phyloP scores from a whole-genome alignment of 1,139 yeast species.

The Blastobotrys raffinosifermentans region DNA sequence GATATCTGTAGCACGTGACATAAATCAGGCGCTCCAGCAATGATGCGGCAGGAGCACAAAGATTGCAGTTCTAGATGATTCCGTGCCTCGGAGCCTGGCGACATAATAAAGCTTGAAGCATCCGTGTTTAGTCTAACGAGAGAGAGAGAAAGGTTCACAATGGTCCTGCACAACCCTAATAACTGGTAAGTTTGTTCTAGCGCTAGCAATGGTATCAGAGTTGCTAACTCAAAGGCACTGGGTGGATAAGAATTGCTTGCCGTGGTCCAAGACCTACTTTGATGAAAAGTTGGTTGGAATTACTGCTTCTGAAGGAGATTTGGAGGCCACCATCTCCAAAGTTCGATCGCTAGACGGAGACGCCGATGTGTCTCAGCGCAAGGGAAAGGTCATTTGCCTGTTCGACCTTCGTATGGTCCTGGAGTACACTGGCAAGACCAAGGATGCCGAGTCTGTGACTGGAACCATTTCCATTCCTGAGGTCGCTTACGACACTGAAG shows the following conservation, averaged over 20 bases:
- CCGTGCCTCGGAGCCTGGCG: background rate
- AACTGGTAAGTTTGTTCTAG: slow-evolving; percentile 43
- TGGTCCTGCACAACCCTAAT: slow-evolving; percentile 72
- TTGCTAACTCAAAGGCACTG: slow-evolving; percentile 60
- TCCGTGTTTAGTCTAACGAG: too few relatives aligned
- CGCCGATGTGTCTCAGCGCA: slow-evolving; percentile 92
- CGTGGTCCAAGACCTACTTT: slow-evolving; percentile 82
- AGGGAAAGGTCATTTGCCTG: slow-evolving; percentile 90
- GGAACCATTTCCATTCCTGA: slow-evolving; percentile 87
- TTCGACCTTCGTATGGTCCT: slow-evolving; percentile 73
- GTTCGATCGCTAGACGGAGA: slow-evolving; percentile 85
- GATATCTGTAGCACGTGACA: too few relatives aligned
- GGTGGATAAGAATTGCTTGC: slow-evolving; percentile 96
- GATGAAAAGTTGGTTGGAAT: slow-evolving; percentile 51
- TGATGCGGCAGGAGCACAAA: too few relatives aligned
- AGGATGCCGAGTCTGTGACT: slow-evolving; percentile 34
- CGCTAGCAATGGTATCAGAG: too few relatives aligned
- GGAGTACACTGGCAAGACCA: slow-evolving; percentile 48
- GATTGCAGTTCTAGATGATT: slow-evolving; percentile 1
- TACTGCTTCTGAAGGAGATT: slow-evolving; percentile 33
- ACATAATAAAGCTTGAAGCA: too few relatives aligned
- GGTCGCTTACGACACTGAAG: slow-evolving; percentile 87
- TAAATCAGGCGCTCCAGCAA: too few relatives aligned
- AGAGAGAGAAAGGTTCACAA: too few relatives aligned
- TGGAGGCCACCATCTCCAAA: slow-evolving; percentile 42